A percentile compares a stretch with the other conserved stretches of the same genome.
These are phyloP conservation scores for Candida anutae DNA, from an alignment of 1,139 yeast species.

Conservation along the genomic window DNA sequence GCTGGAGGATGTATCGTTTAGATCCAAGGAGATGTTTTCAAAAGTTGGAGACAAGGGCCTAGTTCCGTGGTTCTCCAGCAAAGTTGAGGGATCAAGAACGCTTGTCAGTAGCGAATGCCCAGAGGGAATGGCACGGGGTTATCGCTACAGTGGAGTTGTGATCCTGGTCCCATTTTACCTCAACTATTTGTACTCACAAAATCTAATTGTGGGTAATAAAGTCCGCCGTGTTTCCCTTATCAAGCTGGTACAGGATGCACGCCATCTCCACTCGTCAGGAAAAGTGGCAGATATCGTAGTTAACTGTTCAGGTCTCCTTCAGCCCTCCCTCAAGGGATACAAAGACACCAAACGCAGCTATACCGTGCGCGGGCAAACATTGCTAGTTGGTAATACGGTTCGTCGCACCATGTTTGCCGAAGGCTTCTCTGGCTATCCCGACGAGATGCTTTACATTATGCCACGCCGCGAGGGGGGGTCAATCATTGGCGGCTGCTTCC, in stretches of 20 bases:
- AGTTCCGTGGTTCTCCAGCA: constrained; percentile 41
- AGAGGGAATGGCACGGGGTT: constrained; percentile 28
- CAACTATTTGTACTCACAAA: constrained; percentile 33
- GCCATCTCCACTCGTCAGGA: constrained; percentile 10
- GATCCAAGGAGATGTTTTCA: too few relatives aligned
- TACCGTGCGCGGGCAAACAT: constrained; percentile 29
- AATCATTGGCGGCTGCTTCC: constrained; percentile 45
- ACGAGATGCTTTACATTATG: constrained; percentile 39
- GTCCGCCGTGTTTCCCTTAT: constrained; percentile 19
- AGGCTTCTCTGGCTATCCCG: constrained; percentile 21
- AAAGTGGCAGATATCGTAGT: constrained; percentile 30
- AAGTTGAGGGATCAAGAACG: constrained; percentile 26
- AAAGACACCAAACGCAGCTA: constrained; percentile 19
- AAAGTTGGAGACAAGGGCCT: constrained; percentile 10
- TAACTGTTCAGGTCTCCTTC: constrained; percentile 37
- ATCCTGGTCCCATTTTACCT: constrained; percentile 45
- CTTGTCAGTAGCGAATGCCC: constrained; percentile 23
- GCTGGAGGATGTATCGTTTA: constrained; percentile 18
- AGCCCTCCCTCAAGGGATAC: constrained; percentile 24
- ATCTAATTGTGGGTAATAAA: constrained; percentile 28
- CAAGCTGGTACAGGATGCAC: constrained; percentile 7
- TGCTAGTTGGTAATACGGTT: constrained; percentile 24
- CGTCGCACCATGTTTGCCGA: constrained; percentile 21
- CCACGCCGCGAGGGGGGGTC: constrained; percentile 51
- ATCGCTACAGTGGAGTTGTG: constrained; percentile 38